phyloP scores from a whole-genome alignment of 2,329 filamentous ascomycete genomes.

The Beauveria asiatica region DNA sequence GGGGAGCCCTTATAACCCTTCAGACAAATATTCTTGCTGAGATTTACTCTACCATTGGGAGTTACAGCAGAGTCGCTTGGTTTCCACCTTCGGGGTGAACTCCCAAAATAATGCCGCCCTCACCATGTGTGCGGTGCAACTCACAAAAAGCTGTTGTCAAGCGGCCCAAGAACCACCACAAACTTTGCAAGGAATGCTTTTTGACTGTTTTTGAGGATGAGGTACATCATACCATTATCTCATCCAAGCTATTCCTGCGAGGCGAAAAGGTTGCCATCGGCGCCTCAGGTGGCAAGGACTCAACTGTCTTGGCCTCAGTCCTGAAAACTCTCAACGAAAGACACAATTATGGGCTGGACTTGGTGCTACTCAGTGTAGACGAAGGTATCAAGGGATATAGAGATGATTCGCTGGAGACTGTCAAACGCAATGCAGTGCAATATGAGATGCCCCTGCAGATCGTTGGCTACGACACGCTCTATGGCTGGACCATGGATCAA shows the following conservation, averaged over 20 bases:
- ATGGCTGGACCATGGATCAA: conserved; percentile 99
- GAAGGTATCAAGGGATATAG: conserved; percentile 96
- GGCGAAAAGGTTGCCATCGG: conserved; percentile 91
- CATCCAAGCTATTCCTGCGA: conserved; percentile 68
- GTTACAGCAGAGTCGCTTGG: background rate
- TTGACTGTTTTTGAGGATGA: conserved; percentile 82
- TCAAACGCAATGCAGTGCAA: conserved; percentile 85
- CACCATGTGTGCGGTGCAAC: conserved; percentile 67
- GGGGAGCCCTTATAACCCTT: background rate
- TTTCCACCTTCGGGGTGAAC: background rate
- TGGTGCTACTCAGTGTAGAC: conserved; percentile 85
- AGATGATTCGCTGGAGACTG: conserved; percentile 91
- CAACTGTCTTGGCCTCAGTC: conserved; percentile 88
- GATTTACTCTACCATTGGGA: no score
- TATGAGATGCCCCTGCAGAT: conserved; percentile 90
- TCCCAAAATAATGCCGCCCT: conserved; percentile 58
- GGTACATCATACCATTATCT: conserved; percentile 83
- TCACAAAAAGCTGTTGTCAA: conserved; percentile 77
- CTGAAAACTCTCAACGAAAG: conserved; percentile 91
- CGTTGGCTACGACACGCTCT: conserved; percentile 85
- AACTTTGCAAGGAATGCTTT: conserved; percentile 87
- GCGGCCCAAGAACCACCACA: conserved; percentile 88
- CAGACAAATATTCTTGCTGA: no score
- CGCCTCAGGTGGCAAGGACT: conserved; percentile 94
- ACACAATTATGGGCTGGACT: conserved; percentile 74